A percentile compares a stretch with the other conserved stretches of the same genome.
phyloP scores from a whole-genome alignment of 495 filamentous ascomycete species.

The Pyronema domesticum region DNA sequence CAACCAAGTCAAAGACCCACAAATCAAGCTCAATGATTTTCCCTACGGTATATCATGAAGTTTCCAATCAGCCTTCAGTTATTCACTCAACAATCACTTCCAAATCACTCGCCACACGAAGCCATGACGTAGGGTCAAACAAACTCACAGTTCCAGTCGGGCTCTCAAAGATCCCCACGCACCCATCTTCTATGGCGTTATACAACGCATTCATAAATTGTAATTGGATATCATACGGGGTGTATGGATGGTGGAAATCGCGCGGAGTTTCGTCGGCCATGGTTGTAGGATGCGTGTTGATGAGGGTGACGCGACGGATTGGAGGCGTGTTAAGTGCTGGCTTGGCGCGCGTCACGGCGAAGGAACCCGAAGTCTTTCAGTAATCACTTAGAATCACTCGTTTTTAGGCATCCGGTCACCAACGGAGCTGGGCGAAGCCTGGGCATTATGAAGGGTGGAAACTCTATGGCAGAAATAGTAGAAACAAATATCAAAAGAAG shows the following conservation, averaged over 20 bases:
- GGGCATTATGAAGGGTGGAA: too few species aligned
- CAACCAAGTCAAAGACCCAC: slow-evolving; percentile 81
- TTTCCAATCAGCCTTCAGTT: slow-evolving; percentile 3
- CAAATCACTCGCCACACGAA: background rate
- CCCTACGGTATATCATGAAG: slow-evolving; percentile 39
- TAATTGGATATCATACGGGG: slow-evolving; percentile 77
- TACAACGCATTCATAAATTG: slow-evolving; percentile 84
- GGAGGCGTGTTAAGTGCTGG: too few species aligned
- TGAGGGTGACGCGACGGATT: too few species aligned
- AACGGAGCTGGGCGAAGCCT: too few species aligned
- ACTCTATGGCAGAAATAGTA: too few species aligned
- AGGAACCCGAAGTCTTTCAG: too few species aligned
- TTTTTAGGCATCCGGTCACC: too few species aligned
- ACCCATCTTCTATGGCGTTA: slow-evolving; percentile 56
- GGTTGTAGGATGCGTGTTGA: too few species aligned
- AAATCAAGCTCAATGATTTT: slow-evolving; percentile 95
- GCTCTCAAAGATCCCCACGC: slow-evolving; percentile 80
- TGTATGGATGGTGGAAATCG: slow-evolving; percentile 82
- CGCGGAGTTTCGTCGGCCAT: background rate
- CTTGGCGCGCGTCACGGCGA: too few species aligned
- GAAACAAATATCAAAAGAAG: too few species aligned
- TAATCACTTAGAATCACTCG: too few species aligned
- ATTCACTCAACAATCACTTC: background rate
- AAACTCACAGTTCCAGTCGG: slow-evolving; percentile 44
- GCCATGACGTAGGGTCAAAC: background rate